phyloP scores from a whole-genome alignment of 208 protist species.

The Leishmania tarentolae region DNA sequence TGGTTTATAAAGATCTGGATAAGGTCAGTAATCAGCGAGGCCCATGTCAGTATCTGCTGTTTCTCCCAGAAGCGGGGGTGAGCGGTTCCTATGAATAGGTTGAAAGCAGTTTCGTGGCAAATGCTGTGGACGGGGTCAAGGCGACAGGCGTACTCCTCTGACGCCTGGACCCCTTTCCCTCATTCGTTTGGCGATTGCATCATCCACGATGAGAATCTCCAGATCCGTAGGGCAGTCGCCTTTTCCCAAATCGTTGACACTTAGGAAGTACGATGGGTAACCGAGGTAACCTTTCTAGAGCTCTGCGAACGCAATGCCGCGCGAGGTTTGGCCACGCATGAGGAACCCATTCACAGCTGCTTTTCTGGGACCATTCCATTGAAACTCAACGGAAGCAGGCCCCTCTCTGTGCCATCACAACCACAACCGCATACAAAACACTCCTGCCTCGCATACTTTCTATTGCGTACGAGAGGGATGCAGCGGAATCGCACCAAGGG shows the following conservation, averaged over 20 bases:
- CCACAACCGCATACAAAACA: neutral
- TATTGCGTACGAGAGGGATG: neutral
- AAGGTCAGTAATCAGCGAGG: too few species aligned
- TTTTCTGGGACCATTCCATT: neutral
- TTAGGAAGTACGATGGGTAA: neutral
- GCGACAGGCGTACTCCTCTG: neutral
- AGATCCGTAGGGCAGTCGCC: neutral
- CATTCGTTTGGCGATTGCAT: neutral
- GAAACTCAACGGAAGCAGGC: neutral
- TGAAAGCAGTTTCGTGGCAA: neutral
- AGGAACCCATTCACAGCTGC: neutral
- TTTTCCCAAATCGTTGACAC: neutral
- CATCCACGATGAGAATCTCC: neutral
- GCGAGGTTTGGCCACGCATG: neutral
- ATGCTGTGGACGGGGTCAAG: neutral
- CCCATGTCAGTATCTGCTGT: neutral
- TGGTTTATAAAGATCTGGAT: too few species aligned
- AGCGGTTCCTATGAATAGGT: neutral
- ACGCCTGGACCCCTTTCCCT: neutral
- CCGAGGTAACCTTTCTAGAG: neutral
- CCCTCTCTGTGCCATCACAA: neutral
- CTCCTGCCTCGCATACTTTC: neutral
- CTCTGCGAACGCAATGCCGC: neutral
- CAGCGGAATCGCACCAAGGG: neutral
- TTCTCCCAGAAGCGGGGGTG: neutral